Base-by-base conservation (phyloP, 495 filamentous ascomycete species). In the Physcia stellaris region DNA sequence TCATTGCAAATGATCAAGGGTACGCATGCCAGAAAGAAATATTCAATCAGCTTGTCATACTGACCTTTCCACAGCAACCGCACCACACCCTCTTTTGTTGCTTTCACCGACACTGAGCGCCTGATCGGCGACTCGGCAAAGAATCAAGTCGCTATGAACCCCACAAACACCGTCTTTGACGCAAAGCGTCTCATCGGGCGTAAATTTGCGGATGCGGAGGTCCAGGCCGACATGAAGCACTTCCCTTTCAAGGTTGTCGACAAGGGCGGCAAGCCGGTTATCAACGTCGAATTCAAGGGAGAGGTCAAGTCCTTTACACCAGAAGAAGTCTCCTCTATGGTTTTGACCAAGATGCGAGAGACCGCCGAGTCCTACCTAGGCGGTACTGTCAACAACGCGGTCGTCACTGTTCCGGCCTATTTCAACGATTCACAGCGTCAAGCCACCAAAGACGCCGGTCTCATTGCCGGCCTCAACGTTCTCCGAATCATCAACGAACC, bases 401-500 rank as follows among this genome's bases (percentile, higher is more conserved):
- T 98, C 56, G 80, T 98, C 60, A 98, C 88, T 47, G 88, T 98
- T 44, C 88, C 90, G 17, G 90, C 88, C 56, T 98, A 98, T 73
- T 98, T 98, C 83, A 98, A 95, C 71, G 90, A 95, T 75, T 92
- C 87, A 53, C 90, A 98, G 70, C 84, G 88, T 64, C 88, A 95
- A 67, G 87, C 90, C 42, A 98, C 90, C 64, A 98, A 98, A 74
- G 90, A 98, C 59, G 83, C 90, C 51, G 90, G 90, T 74, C 80
- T 88, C 58, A 98, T 98, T 60, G 76, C 88, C 49, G 90, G 88
- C 57, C 74, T 98, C 39, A 95, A 98, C 68, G 83, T 95, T 42
- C 86, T 95, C 64, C 90, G 90, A 74, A 94, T 95, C 73, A 95
- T 95, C 71, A 95, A 98, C 75, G 90, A 95, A 72, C 90, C 90